A percentile compares a stretch with the other conserved stretches of the same genome.
phyloP scores from a whole-genome alignment of 2,329 filamentous ascomycete species.

The Neophaeococcomyces aloes region DNA sequence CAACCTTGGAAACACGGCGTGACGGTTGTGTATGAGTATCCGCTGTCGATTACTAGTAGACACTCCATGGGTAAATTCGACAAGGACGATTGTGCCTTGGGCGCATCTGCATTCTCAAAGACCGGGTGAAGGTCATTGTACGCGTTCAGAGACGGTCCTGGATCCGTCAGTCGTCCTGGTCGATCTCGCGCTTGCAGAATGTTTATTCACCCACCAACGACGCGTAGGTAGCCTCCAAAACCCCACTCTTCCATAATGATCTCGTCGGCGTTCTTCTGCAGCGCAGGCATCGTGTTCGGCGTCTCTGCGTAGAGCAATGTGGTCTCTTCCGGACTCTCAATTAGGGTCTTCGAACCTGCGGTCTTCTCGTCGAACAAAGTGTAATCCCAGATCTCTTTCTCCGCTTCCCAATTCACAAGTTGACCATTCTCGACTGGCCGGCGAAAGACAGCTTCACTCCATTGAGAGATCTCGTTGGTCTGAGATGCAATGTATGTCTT shows the following conservation, averaged over 20 bases:
- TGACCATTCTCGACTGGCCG: constrained; percentile 90
- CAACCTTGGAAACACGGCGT: constrained; percentile 74
- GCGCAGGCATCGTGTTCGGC: constrained; percentile 65
- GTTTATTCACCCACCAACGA: constrained; percentile 44
- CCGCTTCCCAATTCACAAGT: constrained; percentile 89
- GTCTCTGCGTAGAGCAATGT: constrained; percentile 76
- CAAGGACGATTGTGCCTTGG: constrained; percentile 31
- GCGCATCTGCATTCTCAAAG: constrained; percentile 46
- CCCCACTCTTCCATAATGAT: constrained; percentile 96
- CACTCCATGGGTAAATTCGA: constrained; percentile 56
- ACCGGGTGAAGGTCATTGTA: constrained; percentile 67
- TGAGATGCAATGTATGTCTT: constrained; percentile 72
- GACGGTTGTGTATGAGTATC: constrained; percentile 85
- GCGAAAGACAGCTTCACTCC: constrained; percentile 76
- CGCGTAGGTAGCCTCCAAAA: constrained; percentile 75
- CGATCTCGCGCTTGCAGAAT: neutral
- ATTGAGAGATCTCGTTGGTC: constrained; percentile 69
- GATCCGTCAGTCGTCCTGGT: constrained; percentile 3
- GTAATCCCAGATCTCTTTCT: constrained; percentile 92
- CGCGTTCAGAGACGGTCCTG: constrained; percentile 65
- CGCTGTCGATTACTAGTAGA: constrained; percentile 78
- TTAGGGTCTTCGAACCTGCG: constrained; percentile 40
- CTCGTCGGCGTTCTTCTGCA: constrained; percentile 88
- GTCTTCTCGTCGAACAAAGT: constrained; percentile 66
- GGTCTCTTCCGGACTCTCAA: constrained; percentile 61